These are phyloP conservation scores for Hypoxylon sp. DNA, from an alignment of 2,329 filamentous ascomycete genomes.

Conservation along the genomic window DNA sequence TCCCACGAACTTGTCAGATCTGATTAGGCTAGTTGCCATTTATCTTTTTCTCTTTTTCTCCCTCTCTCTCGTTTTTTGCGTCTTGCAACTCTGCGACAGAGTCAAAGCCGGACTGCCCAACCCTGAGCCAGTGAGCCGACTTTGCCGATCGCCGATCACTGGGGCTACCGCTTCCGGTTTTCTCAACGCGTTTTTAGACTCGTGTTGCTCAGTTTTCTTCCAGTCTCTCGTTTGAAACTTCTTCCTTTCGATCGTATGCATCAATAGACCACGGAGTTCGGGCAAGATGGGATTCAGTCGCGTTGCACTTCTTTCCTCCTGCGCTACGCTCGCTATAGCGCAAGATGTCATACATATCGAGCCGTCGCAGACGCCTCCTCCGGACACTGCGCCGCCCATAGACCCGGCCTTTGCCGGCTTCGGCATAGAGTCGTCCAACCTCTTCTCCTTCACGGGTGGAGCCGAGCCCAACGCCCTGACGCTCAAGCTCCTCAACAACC, in stretches of 20 bases:
- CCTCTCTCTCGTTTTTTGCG: too few relatives aligned
- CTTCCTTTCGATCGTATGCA: neutral
- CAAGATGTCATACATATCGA: constrained; percentile 13
- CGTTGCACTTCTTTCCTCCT: neutral
- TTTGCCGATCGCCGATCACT: neutral
- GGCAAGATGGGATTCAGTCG: constrained; percentile 8
- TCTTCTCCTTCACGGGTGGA: constrained; percentile 59
- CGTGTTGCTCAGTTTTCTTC: too few relatives aligned
- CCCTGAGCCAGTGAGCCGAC: neutral
- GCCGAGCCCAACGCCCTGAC: constrained; percentile 53
- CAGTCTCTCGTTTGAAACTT: too few relatives aligned
- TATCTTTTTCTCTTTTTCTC: neutral
- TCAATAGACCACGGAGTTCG: neutral
- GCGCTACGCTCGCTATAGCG: constrained; percentile 2
- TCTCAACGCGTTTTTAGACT: too few relatives aligned
- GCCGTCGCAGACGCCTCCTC: constrained; percentile 19
- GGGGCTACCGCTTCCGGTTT: too few relatives aligned
- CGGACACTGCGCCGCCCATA: constrained; percentile 37
- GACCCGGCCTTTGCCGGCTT: constrained; percentile 57
- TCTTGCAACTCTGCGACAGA: too few relatives aligned
- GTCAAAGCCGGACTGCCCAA: neutral
- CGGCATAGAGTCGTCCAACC: constrained; percentile 60
- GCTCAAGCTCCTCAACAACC: constrained; percentile 57
- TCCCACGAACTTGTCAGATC: neutral
- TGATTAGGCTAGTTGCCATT: too few relatives aligned